Conservation (phyloP, 352 stramenopile species). For the Phytopythium helicoides region DNA sequence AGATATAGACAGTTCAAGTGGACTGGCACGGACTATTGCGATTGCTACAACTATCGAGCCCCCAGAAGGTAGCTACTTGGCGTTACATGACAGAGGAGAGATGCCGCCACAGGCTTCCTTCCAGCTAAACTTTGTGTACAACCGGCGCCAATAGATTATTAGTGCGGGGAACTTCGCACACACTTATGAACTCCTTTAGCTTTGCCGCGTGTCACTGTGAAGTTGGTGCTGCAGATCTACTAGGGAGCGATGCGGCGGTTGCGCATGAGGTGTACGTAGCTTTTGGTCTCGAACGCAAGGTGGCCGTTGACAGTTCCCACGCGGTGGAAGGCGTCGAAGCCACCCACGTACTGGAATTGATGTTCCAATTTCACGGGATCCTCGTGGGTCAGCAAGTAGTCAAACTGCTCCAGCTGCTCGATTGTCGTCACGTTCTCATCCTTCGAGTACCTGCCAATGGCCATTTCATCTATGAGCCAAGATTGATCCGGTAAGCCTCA, state of each 20-base stretch:
- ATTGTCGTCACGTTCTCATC: conserved; percentile 54
- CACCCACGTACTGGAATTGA: conserved; percentile 46
- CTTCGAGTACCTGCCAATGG: conserved; percentile 73
- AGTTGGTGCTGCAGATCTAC: too few species aligned
- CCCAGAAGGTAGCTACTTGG: too few species aligned
- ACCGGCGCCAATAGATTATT: neutral
- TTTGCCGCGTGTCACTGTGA: too few species aligned
- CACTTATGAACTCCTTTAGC: too few species aligned
- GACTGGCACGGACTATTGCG: neutral
- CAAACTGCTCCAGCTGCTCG: conserved; percentile 42
- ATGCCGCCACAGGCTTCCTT: neutral
- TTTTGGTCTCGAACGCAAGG: conserved; percentile 45
- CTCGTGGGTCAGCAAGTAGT: conserved; percentile 64
- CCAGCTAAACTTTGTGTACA: neutral
- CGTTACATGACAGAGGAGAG: neutral
- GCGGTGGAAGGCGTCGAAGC: conserved; percentile 47
- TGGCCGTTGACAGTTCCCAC: conserved; percentile 29
- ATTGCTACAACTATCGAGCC: neutral
- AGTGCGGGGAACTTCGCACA: too few species aligned
- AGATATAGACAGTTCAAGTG: neutral
- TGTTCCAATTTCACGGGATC: conserved; percentile 25
- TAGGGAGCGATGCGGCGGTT: conserved; percentile 25
- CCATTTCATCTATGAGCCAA: too few species aligned
- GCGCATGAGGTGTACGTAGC: conserved; percentile 51
- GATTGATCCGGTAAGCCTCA: too few species aligned